Evolutionary conservation across 169 alveolate species (phyloP).

Genomic region (Plasmodium coatneyi): DNA sequence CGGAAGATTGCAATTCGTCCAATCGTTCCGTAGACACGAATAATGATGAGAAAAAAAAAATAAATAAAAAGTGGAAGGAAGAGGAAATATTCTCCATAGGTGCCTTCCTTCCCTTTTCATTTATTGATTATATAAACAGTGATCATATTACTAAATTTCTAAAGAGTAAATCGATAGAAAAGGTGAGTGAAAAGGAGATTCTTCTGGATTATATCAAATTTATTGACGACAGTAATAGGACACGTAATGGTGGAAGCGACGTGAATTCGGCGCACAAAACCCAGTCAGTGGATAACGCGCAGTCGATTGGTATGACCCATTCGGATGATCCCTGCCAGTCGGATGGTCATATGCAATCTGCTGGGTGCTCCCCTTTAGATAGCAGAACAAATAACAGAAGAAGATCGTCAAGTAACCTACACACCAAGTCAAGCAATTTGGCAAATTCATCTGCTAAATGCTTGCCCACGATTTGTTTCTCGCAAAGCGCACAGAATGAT

Average conservation of each 20-base stretch:
- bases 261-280: neutral
- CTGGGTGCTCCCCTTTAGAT: neutral
- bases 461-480: neutral
- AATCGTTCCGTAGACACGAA: conserved; percentile 1
- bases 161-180: conserved; percentile 37
- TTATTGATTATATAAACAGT: conserved; percentile 72
- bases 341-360: neutral
- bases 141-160: conserved; percentile 22
- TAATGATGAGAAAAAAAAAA: conserved; percentile 13
- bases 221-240: conserved; percentile 13
- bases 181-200: conserved; percentile 52
- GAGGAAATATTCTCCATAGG: conserved; percentile 73
- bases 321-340: neutral
- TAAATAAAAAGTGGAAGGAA: conserved; percentile 71
- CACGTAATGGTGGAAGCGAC: neutral
- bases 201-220: conserved; percentile 52
- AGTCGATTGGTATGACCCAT: neutral
- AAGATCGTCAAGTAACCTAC: neutral
- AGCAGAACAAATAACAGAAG: neutral
- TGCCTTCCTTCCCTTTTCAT: conserved; percentile 64
- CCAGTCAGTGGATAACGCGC: neutral
- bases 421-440: neutral
- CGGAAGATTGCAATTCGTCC: neutral
- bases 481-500: neutral
- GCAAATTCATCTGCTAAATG: neutral